Evolutionary conservation across 1,284 basidiomycete genomes (phyloP).

Genomic region (Uromyces viciae-fabae): DNA sequence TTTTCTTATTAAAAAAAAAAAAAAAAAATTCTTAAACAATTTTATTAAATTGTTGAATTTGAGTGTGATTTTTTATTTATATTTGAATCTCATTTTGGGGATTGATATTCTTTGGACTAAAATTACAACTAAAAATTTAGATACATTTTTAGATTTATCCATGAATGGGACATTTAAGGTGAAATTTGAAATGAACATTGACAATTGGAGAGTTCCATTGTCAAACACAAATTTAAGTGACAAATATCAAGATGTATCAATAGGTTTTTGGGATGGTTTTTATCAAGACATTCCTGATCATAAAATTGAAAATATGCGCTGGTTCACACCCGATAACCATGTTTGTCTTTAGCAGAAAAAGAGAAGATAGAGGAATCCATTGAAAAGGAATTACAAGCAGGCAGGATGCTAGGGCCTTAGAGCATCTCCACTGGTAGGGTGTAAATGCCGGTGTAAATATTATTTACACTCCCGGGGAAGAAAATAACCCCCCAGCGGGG

Average conservation of each 20-base stretch:
- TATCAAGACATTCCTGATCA: background rate
- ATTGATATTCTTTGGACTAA: background rate
- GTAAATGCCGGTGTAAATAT: no score
- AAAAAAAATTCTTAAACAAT: background rate
- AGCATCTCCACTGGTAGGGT: no score
- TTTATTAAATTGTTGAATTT: no score
- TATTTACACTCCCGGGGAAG: no score
- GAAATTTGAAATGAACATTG: constrained; percentile 1
- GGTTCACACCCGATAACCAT: constrained; percentile 4
- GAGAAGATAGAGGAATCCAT: background rate
- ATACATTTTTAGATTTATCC: no score
- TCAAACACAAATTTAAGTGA: background rate
- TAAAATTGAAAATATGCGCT: background rate
- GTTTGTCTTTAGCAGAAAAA: background rate
- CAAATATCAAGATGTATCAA: background rate
- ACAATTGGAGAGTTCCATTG: background rate
- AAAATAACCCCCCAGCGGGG: no score
- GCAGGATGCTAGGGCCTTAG: background rate
- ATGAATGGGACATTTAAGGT: background rate
- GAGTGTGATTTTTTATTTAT: background rate
- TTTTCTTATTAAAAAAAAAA: background rate
- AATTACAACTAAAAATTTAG: background rate
- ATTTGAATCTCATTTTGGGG: background rate
- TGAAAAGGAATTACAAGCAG: background rate
- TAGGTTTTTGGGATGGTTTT: background rate